Evolutionary conservation across 495 filamentous ascomycete genomes (phyloP).

Genomic region (Durotheca rogersii): DNA sequence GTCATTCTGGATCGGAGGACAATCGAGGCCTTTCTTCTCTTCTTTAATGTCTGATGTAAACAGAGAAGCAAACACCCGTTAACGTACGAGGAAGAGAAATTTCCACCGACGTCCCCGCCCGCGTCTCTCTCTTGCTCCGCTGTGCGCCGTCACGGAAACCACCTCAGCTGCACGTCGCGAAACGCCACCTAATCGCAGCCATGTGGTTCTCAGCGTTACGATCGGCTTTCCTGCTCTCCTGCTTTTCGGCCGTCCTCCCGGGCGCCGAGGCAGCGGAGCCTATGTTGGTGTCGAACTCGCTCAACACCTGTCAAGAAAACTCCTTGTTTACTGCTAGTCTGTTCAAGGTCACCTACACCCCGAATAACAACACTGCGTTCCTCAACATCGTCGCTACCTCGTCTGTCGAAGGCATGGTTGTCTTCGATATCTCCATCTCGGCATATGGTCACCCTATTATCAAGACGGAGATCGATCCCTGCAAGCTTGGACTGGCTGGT

Average conservation of each 20-base stretch:
- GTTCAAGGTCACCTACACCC: conserved; percentile 79
- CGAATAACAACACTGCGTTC: conserved; percentile 66
- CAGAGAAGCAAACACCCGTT: conserved; percentile 1
- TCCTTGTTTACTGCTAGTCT: conserved; percentile 79
- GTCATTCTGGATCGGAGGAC: conserved; percentile 11
- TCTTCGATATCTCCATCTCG: conserved; percentile 70
- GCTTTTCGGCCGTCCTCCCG: conserved; percentile 36
- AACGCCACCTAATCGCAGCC: conserved; percentile 7
- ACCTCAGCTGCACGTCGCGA: conserved; percentile 1
- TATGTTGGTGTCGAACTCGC: conserved; percentile 68
- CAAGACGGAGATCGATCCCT: conserved; percentile 70
- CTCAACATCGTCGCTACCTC: conserved; percentile 83
- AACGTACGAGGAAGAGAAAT: conserved; percentile 26
- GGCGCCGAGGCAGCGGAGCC: conserved; percentile 35
- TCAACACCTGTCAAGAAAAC: conserved; percentile 75
- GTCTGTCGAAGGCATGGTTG: conserved; percentile 79
- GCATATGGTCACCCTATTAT: conserved; percentile 80
- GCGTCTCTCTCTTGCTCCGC: neutral
- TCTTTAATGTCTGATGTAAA: conserved; percentile 5
- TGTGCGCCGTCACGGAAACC: neutral
- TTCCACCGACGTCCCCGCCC: neutral
- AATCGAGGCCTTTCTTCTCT: conserved; percentile 15
- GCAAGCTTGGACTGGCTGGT: conserved; percentile 65
- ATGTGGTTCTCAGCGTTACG: conserved; percentile 40
- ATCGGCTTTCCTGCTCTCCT: conserved; percentile 39